phyloP scores from a whole-genome alignment of 345 rosid genomes.

The Erodium maritimum region DNA sequence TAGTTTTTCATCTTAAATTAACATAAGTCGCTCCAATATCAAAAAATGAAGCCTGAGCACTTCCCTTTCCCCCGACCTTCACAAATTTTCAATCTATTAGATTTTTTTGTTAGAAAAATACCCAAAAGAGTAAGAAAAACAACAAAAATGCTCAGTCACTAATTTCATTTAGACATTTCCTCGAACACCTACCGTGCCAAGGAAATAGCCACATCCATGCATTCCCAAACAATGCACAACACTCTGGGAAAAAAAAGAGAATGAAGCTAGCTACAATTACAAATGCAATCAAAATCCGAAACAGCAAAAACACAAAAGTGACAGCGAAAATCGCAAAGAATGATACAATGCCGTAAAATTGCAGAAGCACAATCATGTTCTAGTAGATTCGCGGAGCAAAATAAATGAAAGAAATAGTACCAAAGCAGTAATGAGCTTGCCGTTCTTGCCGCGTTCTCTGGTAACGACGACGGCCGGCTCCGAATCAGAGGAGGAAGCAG shows the following conservation, averaged over 20 bases:
- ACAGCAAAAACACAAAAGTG: background rate
- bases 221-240: background rate
- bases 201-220: background rate
- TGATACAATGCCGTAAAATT: background rate
- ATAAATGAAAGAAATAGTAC: conserved; percentile 18
- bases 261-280: background rate
- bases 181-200: background rate
- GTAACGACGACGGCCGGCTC: conserved; percentile 74
- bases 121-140: no score
- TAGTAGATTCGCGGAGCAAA: background rate
- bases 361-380: background rate
- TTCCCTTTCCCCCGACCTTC: no score
- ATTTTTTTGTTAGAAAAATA: no score
- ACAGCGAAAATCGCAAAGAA: no score
- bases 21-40: no score
- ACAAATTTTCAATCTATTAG: no score
- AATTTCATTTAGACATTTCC: no score
- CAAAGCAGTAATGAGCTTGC: conserved; percentile 66
- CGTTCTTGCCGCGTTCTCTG: conserved; percentile 87
- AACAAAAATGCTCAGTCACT: no score
- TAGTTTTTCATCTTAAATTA: no score
- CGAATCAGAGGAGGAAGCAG: conserved; percentile 6
- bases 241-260: no score
- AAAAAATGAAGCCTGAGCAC: no score
- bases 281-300: background rate